phyloP scores from a whole-genome alignment of 1,284 basidiomycete genomes.

The Apiotrichum laibachii region DNA sequence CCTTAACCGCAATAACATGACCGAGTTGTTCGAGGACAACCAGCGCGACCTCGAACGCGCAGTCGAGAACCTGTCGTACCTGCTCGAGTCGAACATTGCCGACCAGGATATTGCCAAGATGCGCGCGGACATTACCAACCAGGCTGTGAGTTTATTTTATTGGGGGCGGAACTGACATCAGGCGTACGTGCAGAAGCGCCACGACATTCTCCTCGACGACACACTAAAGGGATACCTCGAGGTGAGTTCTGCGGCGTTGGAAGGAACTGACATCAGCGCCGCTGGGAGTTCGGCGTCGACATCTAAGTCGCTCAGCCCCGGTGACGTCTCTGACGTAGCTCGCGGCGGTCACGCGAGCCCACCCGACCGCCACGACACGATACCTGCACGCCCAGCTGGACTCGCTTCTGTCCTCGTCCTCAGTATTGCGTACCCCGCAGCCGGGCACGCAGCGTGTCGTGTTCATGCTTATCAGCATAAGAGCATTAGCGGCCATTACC shows the following conservation, averaged over 20 bases:
- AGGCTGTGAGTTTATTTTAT: constrained; percentile 62
- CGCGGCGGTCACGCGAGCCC: background rate
- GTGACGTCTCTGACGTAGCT: background rate
- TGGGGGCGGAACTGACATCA: constrained; percentile 34
- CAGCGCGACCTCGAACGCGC: constrained; percentile 93
- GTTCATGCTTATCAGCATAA: no score
- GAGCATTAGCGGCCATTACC: background rate
- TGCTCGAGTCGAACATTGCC: constrained; percentile 78
- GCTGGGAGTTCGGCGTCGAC: constrained; percentile 53
- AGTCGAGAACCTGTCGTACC: constrained; percentile 89
- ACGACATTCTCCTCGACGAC: constrained; percentile 91
- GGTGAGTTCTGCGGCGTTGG: constrained; percentile 51
- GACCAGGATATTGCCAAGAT: constrained; percentile 80
- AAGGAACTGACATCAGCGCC: constrained; percentile 8
- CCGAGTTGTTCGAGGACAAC: constrained; percentile 96
- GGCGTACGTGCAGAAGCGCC: constrained; percentile 95
- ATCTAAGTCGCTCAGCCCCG: background rate
- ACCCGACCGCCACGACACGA: no score
- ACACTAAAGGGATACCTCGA: constrained; percentile 88
- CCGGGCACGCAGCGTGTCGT: no score
- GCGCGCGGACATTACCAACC: constrained; percentile 89
- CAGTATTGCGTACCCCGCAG: background rate
- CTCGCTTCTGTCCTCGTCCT: background rate
- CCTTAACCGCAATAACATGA: constrained; percentile 77
- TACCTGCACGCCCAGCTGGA: background rate